Conservation (phyloP, 2,329 filamentous ascomycete genomes). For the Teratosphaeria destructans region DNA sequence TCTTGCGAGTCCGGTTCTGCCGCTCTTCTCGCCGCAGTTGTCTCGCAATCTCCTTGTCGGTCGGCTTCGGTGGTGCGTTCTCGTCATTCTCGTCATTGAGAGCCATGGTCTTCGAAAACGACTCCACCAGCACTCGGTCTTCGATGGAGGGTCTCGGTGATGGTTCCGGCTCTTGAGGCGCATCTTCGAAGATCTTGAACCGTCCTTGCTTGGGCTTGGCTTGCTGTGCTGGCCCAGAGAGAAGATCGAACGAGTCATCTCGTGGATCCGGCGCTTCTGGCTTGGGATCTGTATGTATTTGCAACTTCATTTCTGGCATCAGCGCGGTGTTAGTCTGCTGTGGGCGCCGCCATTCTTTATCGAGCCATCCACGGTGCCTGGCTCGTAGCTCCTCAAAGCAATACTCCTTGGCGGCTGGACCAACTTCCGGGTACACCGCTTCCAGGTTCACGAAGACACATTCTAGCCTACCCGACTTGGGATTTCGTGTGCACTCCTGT, state of each 20-base stretch:
- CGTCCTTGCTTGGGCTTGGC: constrained; percentile 18
- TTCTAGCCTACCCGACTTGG: constrained; percentile 72
- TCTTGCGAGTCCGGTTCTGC: constrained; percentile 41
- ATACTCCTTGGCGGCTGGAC: constrained; percentile 47
- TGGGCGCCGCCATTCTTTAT: constrained; percentile 40
- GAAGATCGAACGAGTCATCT: background rate
- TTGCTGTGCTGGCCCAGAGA: constrained; percentile 2
- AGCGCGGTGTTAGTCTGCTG: background rate
- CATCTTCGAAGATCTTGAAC: constrained; percentile 26
- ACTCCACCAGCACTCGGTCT: constrained; percentile 17
- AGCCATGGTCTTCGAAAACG: constrained; percentile 19
- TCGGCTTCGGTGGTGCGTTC: constrained; percentile 29
- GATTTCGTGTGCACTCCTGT: constrained; percentile 74
- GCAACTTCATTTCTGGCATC: background rate
- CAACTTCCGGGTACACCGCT: constrained; percentile 69
- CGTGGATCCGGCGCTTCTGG: constrained; percentile 1
- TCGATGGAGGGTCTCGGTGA: constrained; percentile 3
- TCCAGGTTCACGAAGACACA: constrained; percentile 80
- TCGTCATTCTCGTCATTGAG: constrained; percentile 38
- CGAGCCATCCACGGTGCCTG: constrained; percentile 56
- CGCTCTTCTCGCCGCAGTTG: constrained; percentile 39
- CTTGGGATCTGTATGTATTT: background rate
- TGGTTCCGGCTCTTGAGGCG: constrained; percentile 8
- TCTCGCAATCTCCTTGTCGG: constrained; percentile 30
- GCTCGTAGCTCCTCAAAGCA: constrained; percentile 91